Evolutionary conservation across 768 basidiomycete genomes (phyloP), one percentile per base, ranked within the genome.

Genomic region (Gymnopilus junonius): DNA sequence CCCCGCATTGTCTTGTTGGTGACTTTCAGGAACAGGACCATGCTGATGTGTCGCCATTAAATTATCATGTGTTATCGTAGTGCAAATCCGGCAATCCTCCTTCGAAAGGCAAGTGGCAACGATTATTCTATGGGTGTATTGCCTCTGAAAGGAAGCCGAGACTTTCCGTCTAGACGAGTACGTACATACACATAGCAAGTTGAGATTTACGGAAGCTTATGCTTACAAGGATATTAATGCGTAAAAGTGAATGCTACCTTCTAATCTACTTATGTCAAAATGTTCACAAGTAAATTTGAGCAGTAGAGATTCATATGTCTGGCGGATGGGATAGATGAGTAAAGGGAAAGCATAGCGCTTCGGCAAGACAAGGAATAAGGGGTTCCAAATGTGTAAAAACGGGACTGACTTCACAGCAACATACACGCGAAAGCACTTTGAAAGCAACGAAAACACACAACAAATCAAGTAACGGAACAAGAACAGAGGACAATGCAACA

Each of bases 381-480:
- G 59, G 31, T 43, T 43, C 40, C 40, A 50, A 54, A 31, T 55
- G 50, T 27, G 55, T 53, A 53, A 20, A 60, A 65, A 61, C 43
- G 59, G 53, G 60, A 58, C 42, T 31, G 45, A 32, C 35, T 53
- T 40, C 54, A 71, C 53, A 73, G 70, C 71, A 70, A 64, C 60
- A 20, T 50, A 58, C 48, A 65, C 53, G 51, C 56, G 40, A 56
- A 63, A 65, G 57, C 64, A 71, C 59, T 68, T 51, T 50, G 69
- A 73, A 69, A 71, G 66, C 69, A 63, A 67, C 62, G 63, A 61
- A 32, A 51, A n/a, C 31, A 29, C 48, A 51, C 25, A 71, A 69
- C 70, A 74, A 69, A 59, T 64, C 58, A 62, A 40, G 59, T 63
- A 57, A 61, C 56, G 45, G 65, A 55, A 55, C 51, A 27, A 58